Base-by-base conservation (phyloP, 495 filamentous ascomycete genomes). In the Aspergillus saccharolyticus region DNA sequence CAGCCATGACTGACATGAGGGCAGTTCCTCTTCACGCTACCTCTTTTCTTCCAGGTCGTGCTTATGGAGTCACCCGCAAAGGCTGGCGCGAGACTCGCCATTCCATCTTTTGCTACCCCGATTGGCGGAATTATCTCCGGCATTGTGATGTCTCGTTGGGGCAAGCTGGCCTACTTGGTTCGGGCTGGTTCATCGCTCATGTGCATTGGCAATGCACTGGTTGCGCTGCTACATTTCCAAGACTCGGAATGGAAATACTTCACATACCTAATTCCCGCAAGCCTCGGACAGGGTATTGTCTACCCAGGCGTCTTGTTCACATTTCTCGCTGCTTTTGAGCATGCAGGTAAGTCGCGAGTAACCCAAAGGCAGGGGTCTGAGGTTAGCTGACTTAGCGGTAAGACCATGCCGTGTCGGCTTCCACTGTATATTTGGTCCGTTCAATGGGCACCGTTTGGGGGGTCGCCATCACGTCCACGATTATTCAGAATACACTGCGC, bases 401-500 rank as follows among this genome's bases (percentile, higher is more conserved):
- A 85, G 85, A 86, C 53, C 83, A 87, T 55, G 84, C 84, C 12
- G 83, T 87, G 10, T 84, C 82, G 0, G 77, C 84, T 1, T 86
- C 84, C 8, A 85, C 80, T 2, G 78, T 82, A 8, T 85, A 86
- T 61, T 76, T 87, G 33, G 79, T 85, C 50, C 82, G 83, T 33
- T 85, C 82, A 4, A 73, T 86, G 8, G 84, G 83, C 10, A 81
- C 77, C 0, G 85, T 87, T 24, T 86, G 81, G 73, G 85, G 83
- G 14, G 84, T 86, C 1, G 82, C 85, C 0, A 72, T 85, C 16
- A 83, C 82, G 0, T 85, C 82, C 9, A 77, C 83, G 0, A 83
- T 86, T 39, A 75, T 85, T 24, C 85, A 86, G 71, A 86, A 85
- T 53, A 80, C 83, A 64, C 75, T 86, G 60, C 79, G 73, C 63